Evolutionary conservation across 2,329 filamentous ascomycete species (phyloP), one percentile per base, ranked within the genome.

Genomic region (Aspergillus persii): DNA sequence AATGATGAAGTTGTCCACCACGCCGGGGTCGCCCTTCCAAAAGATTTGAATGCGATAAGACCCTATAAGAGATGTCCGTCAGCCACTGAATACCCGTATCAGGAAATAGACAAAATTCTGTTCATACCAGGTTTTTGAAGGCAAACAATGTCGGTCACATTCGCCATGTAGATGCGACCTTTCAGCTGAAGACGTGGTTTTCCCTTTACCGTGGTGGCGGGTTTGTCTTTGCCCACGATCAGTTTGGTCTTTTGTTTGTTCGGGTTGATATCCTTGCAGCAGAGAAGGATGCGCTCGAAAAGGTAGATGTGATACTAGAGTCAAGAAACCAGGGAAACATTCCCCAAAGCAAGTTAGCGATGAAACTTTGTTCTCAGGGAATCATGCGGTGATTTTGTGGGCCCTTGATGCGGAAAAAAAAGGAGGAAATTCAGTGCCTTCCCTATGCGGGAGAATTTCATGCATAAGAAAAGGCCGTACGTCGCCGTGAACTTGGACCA

Each of bases 81-180:
- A 50, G 36, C 33, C 44, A 36, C 44, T 18, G 33, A 6, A n/a
- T 44, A n/a, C 18, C 9, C 49, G 56, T 18, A 72, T 27, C 26
- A 2, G 9, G 3, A 26, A 27, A 33, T 3, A 2, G 18, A 26
- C 12, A 36, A 23, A 11, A 5, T 26, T 11, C n/a, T 11, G n/a
- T 36, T 56, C 84, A 72, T 85, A 96, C 93, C 92, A 76, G 92
- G 91, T 75, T 93, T 96, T 53, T 89, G 87, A 60, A 95, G 82
- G 18, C 90, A 93, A 47, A 96, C 82, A n/a, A 96, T 89, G 74
- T 97, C 92, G 44, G 93, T 98, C 56, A 99, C 94, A 71, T 99
- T 99, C 67, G 93, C 92, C 93, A 99, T 98, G 79, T 97, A 98
- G 69, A 99, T 99, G 54, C 95, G 87, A 44, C 95, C 95, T 77